phyloP scores from a whole-genome alignment of 2,329 filamentous ascomycete species.

The Ceratocystis smalleyi region DNA sequence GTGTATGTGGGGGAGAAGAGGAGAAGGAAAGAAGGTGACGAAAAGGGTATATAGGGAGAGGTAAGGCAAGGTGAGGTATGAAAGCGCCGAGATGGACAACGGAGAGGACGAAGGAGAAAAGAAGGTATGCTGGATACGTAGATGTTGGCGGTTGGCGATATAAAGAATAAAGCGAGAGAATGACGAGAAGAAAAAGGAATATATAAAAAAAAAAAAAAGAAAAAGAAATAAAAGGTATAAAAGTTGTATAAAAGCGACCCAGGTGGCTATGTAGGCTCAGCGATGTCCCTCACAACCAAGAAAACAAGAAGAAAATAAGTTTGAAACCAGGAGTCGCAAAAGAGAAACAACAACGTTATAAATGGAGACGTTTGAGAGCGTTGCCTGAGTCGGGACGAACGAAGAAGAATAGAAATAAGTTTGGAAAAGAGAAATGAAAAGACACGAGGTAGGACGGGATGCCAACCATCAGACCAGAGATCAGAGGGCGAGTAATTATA shows the following conservation, averaged over 20 bases:
- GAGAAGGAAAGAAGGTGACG: background rate
- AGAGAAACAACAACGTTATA: conserved; percentile 10
- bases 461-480: background rate
- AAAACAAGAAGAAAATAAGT: conserved; percentile 1
- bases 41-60: conserved; percentile 1
- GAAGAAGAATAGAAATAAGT: background rate
- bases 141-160: too few species aligned
- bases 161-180: background rate
- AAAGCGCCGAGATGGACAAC: background rate
- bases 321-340: conserved; percentile 13
- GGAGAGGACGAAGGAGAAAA: too few species aligned
- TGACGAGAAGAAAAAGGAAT: background rate
- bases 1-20: background rate
- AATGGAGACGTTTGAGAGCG: background rate
- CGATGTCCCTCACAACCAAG: background rate
- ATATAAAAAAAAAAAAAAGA: conserved; percentile 1
- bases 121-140: too few species aligned
- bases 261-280: background rate
- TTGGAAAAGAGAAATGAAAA: background rate
- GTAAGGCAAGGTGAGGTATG: background rate
- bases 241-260: background rate
- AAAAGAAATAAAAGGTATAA: background rate
- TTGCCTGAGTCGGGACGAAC: background rate
- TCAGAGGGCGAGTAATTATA: background rate
- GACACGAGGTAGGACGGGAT: background rate